phyloP scores from a whole-genome alignment of 306 rosid species.

The Vigna unguiculata region DNA sequence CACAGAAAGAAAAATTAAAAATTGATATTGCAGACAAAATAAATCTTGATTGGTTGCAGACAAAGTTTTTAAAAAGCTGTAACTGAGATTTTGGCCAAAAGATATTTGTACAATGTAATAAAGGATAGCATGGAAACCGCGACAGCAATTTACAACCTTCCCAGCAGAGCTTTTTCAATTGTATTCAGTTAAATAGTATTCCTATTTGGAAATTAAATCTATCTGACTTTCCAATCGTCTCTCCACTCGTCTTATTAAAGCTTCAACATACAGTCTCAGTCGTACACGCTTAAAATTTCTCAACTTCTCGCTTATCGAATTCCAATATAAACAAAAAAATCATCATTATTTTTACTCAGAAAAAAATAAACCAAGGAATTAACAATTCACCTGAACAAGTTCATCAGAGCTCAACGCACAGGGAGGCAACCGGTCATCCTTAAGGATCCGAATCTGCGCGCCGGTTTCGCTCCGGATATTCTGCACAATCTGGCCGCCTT shows the following conservation, averaged over 20 bases:
- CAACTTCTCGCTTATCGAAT: not conserved
- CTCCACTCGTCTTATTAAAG: not conserved
- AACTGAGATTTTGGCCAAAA: not conserved
- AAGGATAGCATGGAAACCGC: not conserved
- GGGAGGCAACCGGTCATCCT: slow-evolving; percentile 86
- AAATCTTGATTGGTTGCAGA: not conserved
- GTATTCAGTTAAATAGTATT: not conserved
- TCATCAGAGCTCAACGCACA: slow-evolving; percentile 89
- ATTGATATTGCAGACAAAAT: not conserved
- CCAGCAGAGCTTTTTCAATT: not conserved
- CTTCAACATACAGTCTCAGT: not conserved
- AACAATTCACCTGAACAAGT: slow-evolving; percentile 76
- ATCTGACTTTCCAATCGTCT: no score
- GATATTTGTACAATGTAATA: not conserved
- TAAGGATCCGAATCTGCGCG: slow-evolving; percentile 89
- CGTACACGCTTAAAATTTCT: not conserved
- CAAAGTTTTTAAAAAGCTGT: not conserved
- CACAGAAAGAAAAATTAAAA: not conserved
- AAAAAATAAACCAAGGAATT: not conserved
- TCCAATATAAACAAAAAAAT: slow-evolving; percentile 13
- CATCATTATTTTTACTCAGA: not conserved
- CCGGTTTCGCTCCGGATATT: slow-evolving; percentile 86
- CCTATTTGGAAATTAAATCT: not conserved
- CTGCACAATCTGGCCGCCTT: slow-evolving; percentile 97
- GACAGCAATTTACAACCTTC: not conserved